Evolutionary conservation across 2,329 filamentous ascomycete species (phyloP), one percentile per base, ranked within the genome.

Genomic region (Ceratocystis papillata): DNA sequence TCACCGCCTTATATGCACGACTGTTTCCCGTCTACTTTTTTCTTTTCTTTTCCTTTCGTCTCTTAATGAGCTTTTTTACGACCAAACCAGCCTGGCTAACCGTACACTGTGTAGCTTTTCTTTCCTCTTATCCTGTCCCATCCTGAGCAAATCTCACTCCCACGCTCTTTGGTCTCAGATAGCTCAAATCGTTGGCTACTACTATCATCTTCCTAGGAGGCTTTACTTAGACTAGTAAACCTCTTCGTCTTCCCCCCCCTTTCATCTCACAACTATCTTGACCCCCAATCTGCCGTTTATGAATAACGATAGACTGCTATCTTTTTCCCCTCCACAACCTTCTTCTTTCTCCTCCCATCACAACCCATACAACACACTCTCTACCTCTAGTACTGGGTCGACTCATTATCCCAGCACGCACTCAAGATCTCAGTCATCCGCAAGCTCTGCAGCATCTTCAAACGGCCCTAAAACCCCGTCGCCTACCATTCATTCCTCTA

Each of bases 381-480:
- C 84, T 69, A 87, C 85, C 70, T 89, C 89, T 77, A 86, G 89
- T 79, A 82, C 87, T 76, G 85, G 85, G 77, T 90, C 88, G 65
- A 84, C 86, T 71, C 85, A 80, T 57, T 78, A 78, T n/a, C 74
- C 75, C 64, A 79, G 77, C 72, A 80, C 80, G 46, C 77, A 78
- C 75, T 73, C 77, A 71, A 80, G 80, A 70, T 82, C 80, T 37
- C 79, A 80, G 68, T 82, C 81, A 50, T 81, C 81, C 12, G 81
- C 77, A 72, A 81, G 80, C 65, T 81, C 62, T 37, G 50, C 81
- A 63, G 75, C 81, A 71, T 79, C 80, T 61, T 85, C 82, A 60
- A 79, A 81, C 77, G 86, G 85, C 10, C 85, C 85, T 72, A 90
- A 91, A 74, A 92, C 88, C 12, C 87, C 89, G n/a, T 89, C 89